Conservation (phyloP, 257 asterid genomes). For the Cordia subcordata region DNA sequence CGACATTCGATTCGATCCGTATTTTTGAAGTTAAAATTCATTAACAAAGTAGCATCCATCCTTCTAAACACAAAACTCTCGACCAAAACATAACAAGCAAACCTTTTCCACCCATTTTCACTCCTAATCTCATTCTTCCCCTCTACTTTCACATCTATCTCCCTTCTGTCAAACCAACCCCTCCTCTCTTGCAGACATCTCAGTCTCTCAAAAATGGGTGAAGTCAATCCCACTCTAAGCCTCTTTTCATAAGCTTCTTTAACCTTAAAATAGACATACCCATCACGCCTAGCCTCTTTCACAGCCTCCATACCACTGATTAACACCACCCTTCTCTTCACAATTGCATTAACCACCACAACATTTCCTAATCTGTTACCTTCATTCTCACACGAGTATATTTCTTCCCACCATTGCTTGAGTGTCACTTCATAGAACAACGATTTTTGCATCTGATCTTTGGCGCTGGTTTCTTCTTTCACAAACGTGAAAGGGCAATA, state of each 20-base stretch:
- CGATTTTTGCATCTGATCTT: constrained; percentile 49
- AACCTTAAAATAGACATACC: constrained; percentile 50
- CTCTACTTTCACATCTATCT: constrained; percentile 45
- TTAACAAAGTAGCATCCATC: constrained; percentile 66
- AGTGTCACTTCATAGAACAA: constrained; percentile 57
- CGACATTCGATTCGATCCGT: constrained; percentile 41
- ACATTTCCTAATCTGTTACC: constrained; percentile 5
- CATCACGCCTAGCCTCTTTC: constrained; percentile 33
- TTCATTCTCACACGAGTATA: constrained; percentile 42
- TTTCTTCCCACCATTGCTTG: constrained; percentile 79
- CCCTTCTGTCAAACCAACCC: constrained; percentile 72
- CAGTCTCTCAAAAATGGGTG: constrained; percentile 47
- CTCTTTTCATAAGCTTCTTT: constrained; percentile 25
- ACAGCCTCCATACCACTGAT: constrained; percentile 59
- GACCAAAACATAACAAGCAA: constrained; percentile 70
- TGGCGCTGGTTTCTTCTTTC: constrained; percentile 32
- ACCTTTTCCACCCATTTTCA: constrained; percentile 47
- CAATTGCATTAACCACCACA: constrained; percentile 40
- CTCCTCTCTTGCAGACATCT: constrained; percentile 56
- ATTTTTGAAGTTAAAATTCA: constrained; percentile 48
- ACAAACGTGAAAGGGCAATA: constrained; percentile 60
- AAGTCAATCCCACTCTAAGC: constrained; percentile 46
- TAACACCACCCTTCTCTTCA: constrained; percentile 45
- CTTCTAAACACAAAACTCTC: constrained; percentile 72
- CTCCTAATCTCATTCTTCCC: constrained; percentile 43